Evolutionary conservation across 2,329 filamentous ascomycete genomes (phyloP), one percentile per base, ranked within the genome.

Genomic region (Dryadomyces sulphureus): DNA sequence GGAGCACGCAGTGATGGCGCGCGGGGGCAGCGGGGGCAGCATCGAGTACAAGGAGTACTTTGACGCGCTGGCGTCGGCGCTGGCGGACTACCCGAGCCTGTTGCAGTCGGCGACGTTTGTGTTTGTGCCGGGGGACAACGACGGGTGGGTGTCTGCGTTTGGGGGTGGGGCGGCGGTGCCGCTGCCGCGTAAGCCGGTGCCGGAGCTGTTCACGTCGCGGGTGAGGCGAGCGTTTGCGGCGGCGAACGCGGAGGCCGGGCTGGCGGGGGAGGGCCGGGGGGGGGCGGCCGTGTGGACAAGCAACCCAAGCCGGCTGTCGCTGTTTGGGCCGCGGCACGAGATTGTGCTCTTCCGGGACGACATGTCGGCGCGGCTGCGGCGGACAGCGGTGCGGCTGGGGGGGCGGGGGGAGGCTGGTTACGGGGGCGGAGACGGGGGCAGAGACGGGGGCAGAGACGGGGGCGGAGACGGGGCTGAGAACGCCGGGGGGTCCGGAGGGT

Each of bases 31-130:
- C 38, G 80, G 82, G 20, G 85, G 86, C 34, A 90, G 85, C 61
- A 89, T 96, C 54, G 88, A 94, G 64, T 96, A 94, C 67, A 96
- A 96, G 66, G 92, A 96, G 63, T 82, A 84, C 59, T 95, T 96
- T 60, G 88, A 98, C 63, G 77, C 80, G 8, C 73, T 98, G 12
- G 90, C 92, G 3, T 79, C 81, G 2, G 73, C 86, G 1, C 72
- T 98, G 6, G 72, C 84, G 7, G 88, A 96, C 54, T 96, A 87
- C 57, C 86, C 87, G 3, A 71, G 75, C 1, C 72, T 98, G 14
- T 73, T 96, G 38, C 81, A 82, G 47, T 74, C 75, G 22, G 81
- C 84, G 5, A 90, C 84, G 0, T 94, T 96, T 60, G 70, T 94
- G 27, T 94, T 98, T 58, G 84, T 96, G 0, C 92, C 92, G 0